A percentile compares a stretch with the other conserved stretches of the same genome.
These are phyloP conservation scores for Anethum foeniculum DNA, from an alignment of 140 eudicot genomes.

Conservation along the genomic window DNA sequence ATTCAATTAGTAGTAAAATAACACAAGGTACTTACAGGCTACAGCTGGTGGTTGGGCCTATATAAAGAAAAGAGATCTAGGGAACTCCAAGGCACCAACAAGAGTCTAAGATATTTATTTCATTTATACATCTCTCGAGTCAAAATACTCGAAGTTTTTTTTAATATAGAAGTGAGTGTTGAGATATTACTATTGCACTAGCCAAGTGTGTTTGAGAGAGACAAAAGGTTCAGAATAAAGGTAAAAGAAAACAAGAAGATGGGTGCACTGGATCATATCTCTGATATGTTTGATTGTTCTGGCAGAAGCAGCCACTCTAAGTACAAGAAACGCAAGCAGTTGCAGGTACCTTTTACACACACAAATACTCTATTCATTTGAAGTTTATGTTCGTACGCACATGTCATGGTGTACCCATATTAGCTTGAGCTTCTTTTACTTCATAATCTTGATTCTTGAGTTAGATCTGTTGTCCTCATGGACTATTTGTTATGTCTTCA, in stretches of 20 bases:
- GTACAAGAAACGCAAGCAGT: conserved; percentile 14
- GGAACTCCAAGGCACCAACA: background rate
- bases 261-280: conserved; percentile 9
- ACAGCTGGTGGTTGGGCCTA: background rate
- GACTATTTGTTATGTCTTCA: background rate
- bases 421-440: background rate
- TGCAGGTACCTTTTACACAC: background rate
- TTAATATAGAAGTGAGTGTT: background rate
- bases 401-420: background rate
- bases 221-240: background rate
- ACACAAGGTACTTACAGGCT: background rate
- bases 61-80: background rate
- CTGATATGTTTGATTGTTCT: conserved; percentile 8
- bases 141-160: background rate
- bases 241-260: background rate
- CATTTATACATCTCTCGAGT: background rate
- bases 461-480: background rate
- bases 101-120: background rate
- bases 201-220: background rate
- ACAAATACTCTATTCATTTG: background rate
- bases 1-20: background rate
- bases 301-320: conserved; percentile 7
- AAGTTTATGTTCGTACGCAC: background rate
- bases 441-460: background rate
- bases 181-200: background rate